A percentile compares a stretch with the other conserved stretches of the same genome.
Evolutionary conservation across 2,329 filamentous ascomycete genomes (phyloP).

Genomic region (Neofusicoccum ribis): DNA sequence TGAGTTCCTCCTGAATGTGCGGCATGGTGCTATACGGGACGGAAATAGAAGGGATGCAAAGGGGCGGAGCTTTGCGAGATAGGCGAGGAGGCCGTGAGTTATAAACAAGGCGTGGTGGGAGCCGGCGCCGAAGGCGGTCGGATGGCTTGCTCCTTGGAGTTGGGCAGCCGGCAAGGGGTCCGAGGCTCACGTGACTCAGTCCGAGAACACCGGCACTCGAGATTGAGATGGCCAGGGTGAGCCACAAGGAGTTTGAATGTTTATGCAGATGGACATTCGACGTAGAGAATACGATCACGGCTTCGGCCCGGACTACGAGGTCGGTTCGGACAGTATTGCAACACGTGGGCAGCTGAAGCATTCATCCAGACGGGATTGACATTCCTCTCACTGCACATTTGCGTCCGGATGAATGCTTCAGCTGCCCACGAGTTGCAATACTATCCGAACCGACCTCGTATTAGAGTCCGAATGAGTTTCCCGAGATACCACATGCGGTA

Average conservation of each 20-base stretch:
- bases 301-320: no score
- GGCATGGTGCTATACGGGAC: background rate
- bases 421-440: no score
- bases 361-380: background rate
- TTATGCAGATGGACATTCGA: background rate
- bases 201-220: background rate
- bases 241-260: background rate
- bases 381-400: no score
- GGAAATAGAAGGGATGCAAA: background rate
- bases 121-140: conserved; percentile 13
- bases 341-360: no score
- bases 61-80: background rate
- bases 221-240: background rate
- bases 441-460: no score
- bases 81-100: conserved; percentile 3
- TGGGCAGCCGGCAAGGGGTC: background rate
- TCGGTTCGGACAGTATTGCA: no score
- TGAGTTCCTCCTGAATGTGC: conserved; percentile 25
- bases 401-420: background rate
- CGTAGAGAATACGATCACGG: no score
- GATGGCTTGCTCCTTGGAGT: conserved; percentile 8
- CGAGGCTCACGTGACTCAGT: background rate
- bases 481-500: no score
- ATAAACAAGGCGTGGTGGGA: background rate
- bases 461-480: no score